Evolutionary conservation across 192 early-diverging fungal species (phyloP), one percentile per base, ranked within the genome.

Genomic region (Coemansia sp.): DNA sequence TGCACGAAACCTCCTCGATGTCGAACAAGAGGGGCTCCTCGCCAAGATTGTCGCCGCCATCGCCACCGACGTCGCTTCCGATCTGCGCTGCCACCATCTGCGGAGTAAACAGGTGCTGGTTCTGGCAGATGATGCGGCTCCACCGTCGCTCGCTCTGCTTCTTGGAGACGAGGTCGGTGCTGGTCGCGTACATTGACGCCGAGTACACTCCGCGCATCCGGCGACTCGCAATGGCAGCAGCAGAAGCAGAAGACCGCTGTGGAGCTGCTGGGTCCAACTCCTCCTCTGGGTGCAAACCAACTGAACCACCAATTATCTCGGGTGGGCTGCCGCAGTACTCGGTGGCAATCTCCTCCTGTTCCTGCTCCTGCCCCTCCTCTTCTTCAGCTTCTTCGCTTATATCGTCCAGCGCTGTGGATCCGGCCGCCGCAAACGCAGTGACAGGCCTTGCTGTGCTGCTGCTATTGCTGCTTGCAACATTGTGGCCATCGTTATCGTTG

Each of bases 91-190:
- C 61, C 10, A 76, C 46, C 13, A 43, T 55, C 5, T 72, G 56
- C 1, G 68, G 16, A 5, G 48, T 48, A 63, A 82, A 82, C 55
- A 82, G 67, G 44, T 82, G 79, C 69, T 82, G 79, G 63, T 82
- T 82, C 59, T 75, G 63, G 65, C n/a, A 63, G 65, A 82, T 66
- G 50, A 76, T 74, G 17, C 74, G 79, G 40, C 68, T 76, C 79
- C 79, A 82, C 11, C 79, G 79, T 71, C 65, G 72, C 61, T 74
- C 70, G 3, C 71, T 70, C 64, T 70, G 70, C 67, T 72, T 45
- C 61, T 64, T 63, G 20, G 79, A 75, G 45, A 76, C 64, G 6
- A 73, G 45, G n/a, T 70, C 79, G 22, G 42, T 43, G 5, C 42
- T 42, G 61, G 59, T 46, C 25, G 1, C 25, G 19, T 70, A 58